Conservation (phyloP, 169 alveolate species). For the Plasmodium knowlesi region DNA sequence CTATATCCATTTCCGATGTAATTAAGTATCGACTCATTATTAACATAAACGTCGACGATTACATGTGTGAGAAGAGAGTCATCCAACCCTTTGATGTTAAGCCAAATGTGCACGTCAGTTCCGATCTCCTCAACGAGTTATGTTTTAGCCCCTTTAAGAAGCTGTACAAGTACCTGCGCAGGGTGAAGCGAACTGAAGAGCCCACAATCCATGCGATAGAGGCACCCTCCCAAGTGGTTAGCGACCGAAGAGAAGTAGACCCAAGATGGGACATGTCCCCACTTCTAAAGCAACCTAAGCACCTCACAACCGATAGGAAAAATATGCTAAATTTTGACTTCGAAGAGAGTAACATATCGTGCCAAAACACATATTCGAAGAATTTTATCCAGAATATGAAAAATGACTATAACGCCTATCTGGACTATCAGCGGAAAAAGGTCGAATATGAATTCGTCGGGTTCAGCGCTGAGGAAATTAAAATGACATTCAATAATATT, state of each 20-base stretch:
- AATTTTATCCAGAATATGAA: slow-evolving; percentile 59
- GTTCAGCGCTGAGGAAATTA: slow-evolving; percentile 63
- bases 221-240: not conserved
- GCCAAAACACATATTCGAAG: slow-evolving; percentile 64
- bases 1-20: slow-evolving; percentile 13
- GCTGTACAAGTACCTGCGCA: slow-evolving; percentile 55
- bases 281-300: not conserved
- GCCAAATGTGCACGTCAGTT: slow-evolving; percentile 8
- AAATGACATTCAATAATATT: slow-evolving; percentile 52
- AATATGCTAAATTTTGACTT: slow-evolving; percentile 39
- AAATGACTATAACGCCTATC: slow-evolving; percentile 28
- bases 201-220: not conserved
- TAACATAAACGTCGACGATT: slow-evolving; percentile 70
- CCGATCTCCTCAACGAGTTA: slow-evolving; percentile 47
- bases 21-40: slow-evolving; percentile 35
- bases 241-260: not conserved
- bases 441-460: slow-evolving; percentile 70
- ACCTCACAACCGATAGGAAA: not conserved
- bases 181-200: not conserved
- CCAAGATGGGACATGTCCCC: not conserved
- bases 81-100: slow-evolving; percentile 43
- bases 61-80: slow-evolving; percentile 56
- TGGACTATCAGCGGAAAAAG: slow-evolving; percentile 65
- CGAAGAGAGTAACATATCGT: slow-evolving; percentile 31
- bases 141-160: slow-evolving; percentile 74